These are phyloP conservation scores for Maudiozyma serrabonitensis DNA, from an alignment of 805 yeast genomes.

Conservation along the genomic window DNA sequence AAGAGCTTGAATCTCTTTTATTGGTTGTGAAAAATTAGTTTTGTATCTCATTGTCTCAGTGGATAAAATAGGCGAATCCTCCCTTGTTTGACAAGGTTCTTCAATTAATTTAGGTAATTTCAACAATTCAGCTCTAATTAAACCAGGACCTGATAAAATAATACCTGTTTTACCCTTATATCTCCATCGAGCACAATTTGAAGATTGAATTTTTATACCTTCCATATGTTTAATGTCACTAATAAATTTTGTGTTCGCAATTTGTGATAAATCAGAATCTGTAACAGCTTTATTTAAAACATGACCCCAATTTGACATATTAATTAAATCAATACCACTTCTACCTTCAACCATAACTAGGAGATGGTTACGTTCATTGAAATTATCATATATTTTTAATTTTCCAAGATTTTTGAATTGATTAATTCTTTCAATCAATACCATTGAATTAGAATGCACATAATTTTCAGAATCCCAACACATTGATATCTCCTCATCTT, in stretches of 20 bases:
- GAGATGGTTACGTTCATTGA: background rate
- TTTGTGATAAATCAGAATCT: slow-evolving; percentile 10
- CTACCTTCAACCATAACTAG: background rate
- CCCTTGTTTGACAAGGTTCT: background rate
- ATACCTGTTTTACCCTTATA: slow-evolving; percentile 5
- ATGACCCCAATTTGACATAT: slow-evolving; percentile 17
- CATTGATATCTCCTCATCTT: slow-evolving; percentile 31
- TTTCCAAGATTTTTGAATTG: background rate
- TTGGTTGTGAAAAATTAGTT: slow-evolving; percentile 14
- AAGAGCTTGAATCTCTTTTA: slow-evolving; percentile 13
- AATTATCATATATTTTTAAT: background rate
- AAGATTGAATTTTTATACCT: background rate
- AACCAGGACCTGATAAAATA: background rate
- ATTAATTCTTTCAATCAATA: slow-evolving; percentile 13
- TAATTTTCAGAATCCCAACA: slow-evolving; percentile 26
- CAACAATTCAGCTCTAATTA: background rate
- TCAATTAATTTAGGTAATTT: background rate
- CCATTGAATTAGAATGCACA: slow-evolving; percentile 19
- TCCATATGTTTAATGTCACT: slow-evolving; percentile 6
- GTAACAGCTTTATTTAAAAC: slow-evolving; percentile 11
- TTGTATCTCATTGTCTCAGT: slow-evolving; percentile 3
- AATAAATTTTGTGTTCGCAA: slow-evolving; percentile 8
- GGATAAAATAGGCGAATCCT: background rate
- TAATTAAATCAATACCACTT: background rate
- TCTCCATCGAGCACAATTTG: slow-evolving; percentile 8